These are phyloP conservation scores for Argentina anserina DNA, from an alignment of 306 rosid genomes.

Conservation along the genomic window DNA sequence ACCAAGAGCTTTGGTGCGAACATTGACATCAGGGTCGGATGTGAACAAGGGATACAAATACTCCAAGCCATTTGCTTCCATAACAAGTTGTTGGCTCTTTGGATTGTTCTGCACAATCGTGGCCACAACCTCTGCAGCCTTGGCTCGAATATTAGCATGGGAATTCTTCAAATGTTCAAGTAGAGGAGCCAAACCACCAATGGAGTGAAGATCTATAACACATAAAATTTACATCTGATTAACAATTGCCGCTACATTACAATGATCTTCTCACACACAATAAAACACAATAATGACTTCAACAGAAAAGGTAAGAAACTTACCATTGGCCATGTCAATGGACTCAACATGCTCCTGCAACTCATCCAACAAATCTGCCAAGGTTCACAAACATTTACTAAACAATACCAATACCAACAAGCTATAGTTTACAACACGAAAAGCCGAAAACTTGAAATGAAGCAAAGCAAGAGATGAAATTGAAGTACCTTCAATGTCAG, in stretches of 20 bases:
- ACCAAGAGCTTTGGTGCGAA: conserved; percentile 75
- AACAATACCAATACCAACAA: background rate
- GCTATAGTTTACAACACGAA: background rate
- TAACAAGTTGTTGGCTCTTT: conserved; percentile 76
- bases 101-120: conserved; percentile 95
- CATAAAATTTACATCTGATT: conserved; percentile 17
- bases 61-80: conserved; percentile 91
- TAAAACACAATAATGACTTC: background rate
- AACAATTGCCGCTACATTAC: background rate
- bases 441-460: background rate
- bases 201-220: conserved; percentile 66
- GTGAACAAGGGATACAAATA: conserved; percentile 66
- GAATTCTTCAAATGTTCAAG: conserved; percentile 73
- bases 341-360: conserved; percentile 96
- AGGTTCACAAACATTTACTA: background rate
- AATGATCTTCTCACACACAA: background rate
- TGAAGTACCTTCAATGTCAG: conserved; percentile 68
- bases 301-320: background rate
- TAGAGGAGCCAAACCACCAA: conserved; percentile 88
- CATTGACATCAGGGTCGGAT: conserved; percentile 76
- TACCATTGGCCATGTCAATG: conserved; percentile 95
- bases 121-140: conserved; percentile 91
- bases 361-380: conserved; percentile 80
- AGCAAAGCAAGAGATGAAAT: background rate
- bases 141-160: conserved; percentile 85